Conservation (phyloP, 495 filamentous ascomycete species). For the Massariosphaeria phaeospora region DNA sequence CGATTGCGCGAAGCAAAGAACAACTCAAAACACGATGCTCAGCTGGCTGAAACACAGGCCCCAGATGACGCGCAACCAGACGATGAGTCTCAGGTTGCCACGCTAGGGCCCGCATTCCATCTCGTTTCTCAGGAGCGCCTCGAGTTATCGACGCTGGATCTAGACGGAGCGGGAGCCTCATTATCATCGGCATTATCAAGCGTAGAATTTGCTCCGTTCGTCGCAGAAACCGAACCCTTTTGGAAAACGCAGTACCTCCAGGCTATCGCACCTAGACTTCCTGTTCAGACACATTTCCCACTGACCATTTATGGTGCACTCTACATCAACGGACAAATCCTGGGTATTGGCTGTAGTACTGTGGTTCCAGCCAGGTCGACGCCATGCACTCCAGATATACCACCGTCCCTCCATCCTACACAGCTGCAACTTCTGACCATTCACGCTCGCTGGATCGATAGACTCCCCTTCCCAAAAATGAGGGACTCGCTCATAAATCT, state of each 20-base stretch:
- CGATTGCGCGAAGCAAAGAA: constrained; percentile 25
- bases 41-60: constrained; percentile 7
- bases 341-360: constrained; percentile 22
- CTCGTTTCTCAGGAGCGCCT: constrained; percentile 1
- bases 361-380: constrained; percentile 10
- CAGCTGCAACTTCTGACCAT: constrained; percentile 14
- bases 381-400: constrained; percentile 1
- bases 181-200: background rate
- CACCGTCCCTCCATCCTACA: constrained; percentile 19
- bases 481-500: constrained; percentile 23
- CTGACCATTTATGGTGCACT: constrained; percentile 15
- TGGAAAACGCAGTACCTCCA: no score
- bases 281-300: no score
- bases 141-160: background rate
- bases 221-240: no score
- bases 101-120: background rate
- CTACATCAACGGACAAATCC: constrained; percentile 21
- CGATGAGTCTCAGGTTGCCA: constrained; percentile 3
- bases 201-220: background rate
- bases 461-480: constrained; percentile 27
- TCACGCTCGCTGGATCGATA: constrained; percentile 22
- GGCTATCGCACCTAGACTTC: no score
- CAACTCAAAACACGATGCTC: constrained; percentile 13
- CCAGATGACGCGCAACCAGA: background rate
- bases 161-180: no score